phyloP scores from a whole-genome alignment of 73 alveolate species.

The Symbiodinium natans region DNA sequence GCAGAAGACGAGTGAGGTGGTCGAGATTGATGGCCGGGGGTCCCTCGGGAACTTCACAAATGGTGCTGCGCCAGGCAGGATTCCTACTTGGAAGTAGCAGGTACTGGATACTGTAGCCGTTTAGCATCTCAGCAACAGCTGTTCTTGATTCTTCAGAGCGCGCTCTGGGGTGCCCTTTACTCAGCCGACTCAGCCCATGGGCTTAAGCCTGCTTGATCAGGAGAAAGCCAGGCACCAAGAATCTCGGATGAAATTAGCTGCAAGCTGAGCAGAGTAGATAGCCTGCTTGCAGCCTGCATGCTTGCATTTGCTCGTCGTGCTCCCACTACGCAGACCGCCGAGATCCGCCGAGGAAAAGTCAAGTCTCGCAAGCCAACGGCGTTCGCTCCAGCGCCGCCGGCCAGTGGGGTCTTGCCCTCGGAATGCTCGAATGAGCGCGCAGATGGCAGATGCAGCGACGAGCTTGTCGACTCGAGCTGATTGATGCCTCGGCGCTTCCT shows the following conservation, averaged over 20 bases:
- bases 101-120: no score
- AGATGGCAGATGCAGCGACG: background rate
- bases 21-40: conserved; percentile 76
- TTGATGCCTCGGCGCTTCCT: no score
- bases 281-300: no score
- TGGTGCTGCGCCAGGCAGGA: background rate
- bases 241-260: background rate
- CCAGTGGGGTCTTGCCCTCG: conserved; percentile 25
- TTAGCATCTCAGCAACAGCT: background rate
- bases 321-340: no score
- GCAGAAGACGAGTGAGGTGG: conserved; percentile 44
- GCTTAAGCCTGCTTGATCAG: background rate
- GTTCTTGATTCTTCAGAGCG: background rate
- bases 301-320: no score
- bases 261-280: no score
- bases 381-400: conserved; percentile 41
- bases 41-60: background rate
- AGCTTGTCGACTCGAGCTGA: no score
- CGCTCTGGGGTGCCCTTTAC: background rate
- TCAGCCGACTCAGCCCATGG: background rate
- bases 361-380: conserved; percentile 77
- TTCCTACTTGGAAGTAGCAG: background rate
- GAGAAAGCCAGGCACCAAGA: background rate
- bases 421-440: no score
- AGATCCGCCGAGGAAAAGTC: conserved; percentile 9